Evolutionary conservation across 176 grass and related monocot genomes (phyloP).

Genomic region (Aegilops longissima): DNA sequence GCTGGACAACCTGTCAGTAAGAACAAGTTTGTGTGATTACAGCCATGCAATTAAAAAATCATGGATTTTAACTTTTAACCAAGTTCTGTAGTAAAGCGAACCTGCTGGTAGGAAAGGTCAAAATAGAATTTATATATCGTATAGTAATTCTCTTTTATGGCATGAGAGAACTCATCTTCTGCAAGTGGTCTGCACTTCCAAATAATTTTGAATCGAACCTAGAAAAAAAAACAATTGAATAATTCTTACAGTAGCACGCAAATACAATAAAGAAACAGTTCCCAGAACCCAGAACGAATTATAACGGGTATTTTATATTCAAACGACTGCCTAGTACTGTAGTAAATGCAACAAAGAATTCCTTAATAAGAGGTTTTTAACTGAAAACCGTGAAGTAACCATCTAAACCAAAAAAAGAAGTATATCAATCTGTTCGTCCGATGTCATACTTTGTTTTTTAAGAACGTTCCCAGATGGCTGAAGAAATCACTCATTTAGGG

Average conservation of each 20-base stretch:
- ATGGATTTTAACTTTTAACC: conserved; percentile 7
- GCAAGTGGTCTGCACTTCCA: conserved; percentile 59
- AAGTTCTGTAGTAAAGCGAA: conserved; percentile 28
- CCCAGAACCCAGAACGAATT: neutral
- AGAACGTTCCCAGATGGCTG: neutral
- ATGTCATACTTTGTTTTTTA: neutral
- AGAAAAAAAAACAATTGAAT: conserved; percentile 22
- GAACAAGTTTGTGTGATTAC: neutral
- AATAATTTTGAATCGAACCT: conserved; percentile 60
- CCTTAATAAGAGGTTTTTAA: neutral
- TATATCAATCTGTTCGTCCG: neutral
- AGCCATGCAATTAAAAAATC: conserved; percentile 1
- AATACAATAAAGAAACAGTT: neutral
- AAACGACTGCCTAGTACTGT: neutral
- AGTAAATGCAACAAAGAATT: neutral
- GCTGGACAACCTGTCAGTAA: conserved; percentile 34
- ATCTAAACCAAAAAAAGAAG: neutral
- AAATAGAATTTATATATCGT: conserved; percentile 51
- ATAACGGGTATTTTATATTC: neutral
- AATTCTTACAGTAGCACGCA: neutral
- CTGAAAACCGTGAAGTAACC: neutral
- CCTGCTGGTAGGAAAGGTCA: conserved; percentile 60
- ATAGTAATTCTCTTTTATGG: conserved; percentile 64
- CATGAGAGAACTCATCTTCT: conserved; percentile 54
- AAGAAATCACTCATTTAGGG: neutral